A percentile compares a stretch with the other conserved stretches of the same genome.
phyloP scores from a whole-genome alignment of 2,329 filamentous ascomycete species.

The Myriosclerotinia curreyana region DNA sequence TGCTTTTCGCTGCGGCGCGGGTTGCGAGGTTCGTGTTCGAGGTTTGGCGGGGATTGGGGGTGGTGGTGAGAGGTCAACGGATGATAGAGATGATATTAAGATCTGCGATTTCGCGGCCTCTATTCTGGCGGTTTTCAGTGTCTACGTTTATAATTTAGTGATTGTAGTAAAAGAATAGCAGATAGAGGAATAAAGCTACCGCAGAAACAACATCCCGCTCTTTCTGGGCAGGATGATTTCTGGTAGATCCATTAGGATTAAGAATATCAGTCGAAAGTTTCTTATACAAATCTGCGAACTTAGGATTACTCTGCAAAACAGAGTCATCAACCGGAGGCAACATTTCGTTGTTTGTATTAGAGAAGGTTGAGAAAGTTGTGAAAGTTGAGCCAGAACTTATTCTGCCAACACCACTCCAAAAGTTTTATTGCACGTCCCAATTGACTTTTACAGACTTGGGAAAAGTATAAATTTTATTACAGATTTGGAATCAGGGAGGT shows the following conservation, averaged over 20 bases:
- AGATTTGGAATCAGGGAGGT: neutral
- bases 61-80: conserved; percentile 40
- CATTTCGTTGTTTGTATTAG: conserved; percentile 43
- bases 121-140: conserved; percentile 50
- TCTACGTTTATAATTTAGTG: conserved; percentile 44
- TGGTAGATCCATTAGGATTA: conserved; percentile 57
- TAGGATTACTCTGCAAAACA: conserved; percentile 55
- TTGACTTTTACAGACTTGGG: neutral
- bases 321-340: conserved; percentile 56
- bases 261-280: conserved; percentile 54
- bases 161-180: neutral
- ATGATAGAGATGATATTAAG: conserved; percentile 50
- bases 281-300: conserved; percentile 57
- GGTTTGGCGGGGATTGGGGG: conserved; percentile 33
- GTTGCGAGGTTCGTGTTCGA: conserved; percentile 26
- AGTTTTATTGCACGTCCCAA: neutral
- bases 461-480: neutral
- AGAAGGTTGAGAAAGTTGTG: neutral
- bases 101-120: conserved; percentile 50
- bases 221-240: conserved; percentile 48
- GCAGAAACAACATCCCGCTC: conserved; percentile 50
- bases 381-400: neutral
- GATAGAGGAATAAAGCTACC: conserved; percentile 43
- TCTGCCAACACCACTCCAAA: conserved; percentile 4
- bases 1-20: conserved; percentile 14